Base-by-base conservation (phyloP, 176 grass and related monocot species). In the Miscanthus lutarioriparius region DNA sequence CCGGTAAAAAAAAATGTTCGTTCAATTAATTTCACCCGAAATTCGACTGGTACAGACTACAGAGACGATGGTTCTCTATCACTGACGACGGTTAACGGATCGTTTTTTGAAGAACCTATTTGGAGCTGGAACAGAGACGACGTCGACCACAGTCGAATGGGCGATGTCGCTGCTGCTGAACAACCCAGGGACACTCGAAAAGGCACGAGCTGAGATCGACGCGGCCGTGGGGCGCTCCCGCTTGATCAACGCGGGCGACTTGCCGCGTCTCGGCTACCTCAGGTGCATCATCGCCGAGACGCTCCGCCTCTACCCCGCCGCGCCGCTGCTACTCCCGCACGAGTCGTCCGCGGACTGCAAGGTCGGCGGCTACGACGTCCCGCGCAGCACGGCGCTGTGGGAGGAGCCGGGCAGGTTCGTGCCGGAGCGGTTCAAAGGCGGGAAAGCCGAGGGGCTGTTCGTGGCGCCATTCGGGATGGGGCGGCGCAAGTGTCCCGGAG, bases 141-240 rank as follows among this genome's bases (percentile, higher is more conserved):
- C 89, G 1, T 64, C 89, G 1, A 73, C 20, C 4, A 94, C 81
- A 8, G 58, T 62, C 3, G 90, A 92, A 58, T 92, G 92, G 92
- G 82, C 89, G 1, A 80, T 94, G 73, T 76, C 92, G 3, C 87
- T 94, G 27, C 87, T 94, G 62, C 84, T 91, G 17, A 94, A 94
- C 87, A 77, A 90, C 8, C 92, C 92, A 1, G 19, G 86, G 13
- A 15, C 17, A 1, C 16, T 91, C 16, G 64, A 47, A 22, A 87
- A 88, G 51, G 83, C 81, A 10, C 38, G 35, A 33, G 78, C 49
- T 0, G 87, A 94, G 36, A 72, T 94, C 9, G 64, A 78, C 62
- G 37, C 35, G 1, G 8, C 37, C 37, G 81, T 90, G 13, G 87
- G 87, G 0, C 39, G 38, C 19, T 28, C 39, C 10, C 87, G 81